Evolutionary conservation across 805 yeast species (phyloP), one percentile per base, ranked within the genome.

Genomic region (Hanseniaspora lachancei): DNA sequence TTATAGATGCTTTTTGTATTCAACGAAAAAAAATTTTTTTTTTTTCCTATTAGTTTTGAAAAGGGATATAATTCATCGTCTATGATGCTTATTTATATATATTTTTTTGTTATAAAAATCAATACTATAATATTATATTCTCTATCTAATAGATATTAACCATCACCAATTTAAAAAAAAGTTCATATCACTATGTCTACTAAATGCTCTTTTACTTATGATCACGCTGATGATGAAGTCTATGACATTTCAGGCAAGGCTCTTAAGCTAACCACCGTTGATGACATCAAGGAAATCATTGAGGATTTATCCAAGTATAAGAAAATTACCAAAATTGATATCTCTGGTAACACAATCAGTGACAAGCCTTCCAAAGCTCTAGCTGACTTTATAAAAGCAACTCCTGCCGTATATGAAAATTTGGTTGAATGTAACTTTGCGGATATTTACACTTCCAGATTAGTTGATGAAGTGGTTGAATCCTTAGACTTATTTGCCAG

Each of bases 321-420:
- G 29, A 68, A 62, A 49, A 63, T 70, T 40, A 77, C 76, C 40
- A 80, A 78, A 62, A 73, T 89, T 44, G 95, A 88, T 68, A 74
- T 93, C 57, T 82, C 89, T 8, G 99, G 99, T 60, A 93, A 91
- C 72, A 89, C 98, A 34, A 81, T 89, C 60, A 96, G 97, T 57
- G 83, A 89, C 57, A 95, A 82, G 47, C 95, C 97, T 5, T 85
- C 95, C 38, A 74, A 78, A 63, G 77, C 77, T 27, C 70, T 93
- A 50, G 86, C 91, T 40, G 73, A 77, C 47, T 76, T 79, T 10
- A 68, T 82, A 59, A 60, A 73, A 58, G 54, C 62, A 47, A 66
- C 69, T 62, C 63, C 64, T 54, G 57, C 65, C 12, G 67, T 70
- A 39, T 66, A 67, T 44, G 73, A 72, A 51, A 73, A 79, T 57